A percentile compares a stretch with the other conserved stretches of the same genome.
Evolutionary conservation across 2,329 filamentous ascomycete species (phyloP).

Genomic region (Penicillium sumatraense): DNA sequence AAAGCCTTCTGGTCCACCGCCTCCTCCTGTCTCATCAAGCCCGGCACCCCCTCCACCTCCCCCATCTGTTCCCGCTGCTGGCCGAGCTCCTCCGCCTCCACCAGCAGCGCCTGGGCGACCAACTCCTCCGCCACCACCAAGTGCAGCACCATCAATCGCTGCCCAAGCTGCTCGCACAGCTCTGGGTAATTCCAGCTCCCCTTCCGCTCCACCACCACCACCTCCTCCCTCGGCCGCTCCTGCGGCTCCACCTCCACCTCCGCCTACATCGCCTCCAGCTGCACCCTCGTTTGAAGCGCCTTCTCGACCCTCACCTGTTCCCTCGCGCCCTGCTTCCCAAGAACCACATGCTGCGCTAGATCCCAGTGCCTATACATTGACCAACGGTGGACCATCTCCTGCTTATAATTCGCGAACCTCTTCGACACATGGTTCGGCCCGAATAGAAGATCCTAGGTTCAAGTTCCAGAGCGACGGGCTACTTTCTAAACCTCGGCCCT

Average conservation of each 20-base stretch:
- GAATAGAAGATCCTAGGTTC: constrained; percentile 80
- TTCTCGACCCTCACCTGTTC: constrained; percentile 50
- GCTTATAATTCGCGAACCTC: constrained; percentile 31
- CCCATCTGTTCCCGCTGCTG: constrained; percentile 45
- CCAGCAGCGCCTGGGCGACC: constrained; percentile 49
- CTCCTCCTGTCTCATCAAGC: constrained; percentile 45
- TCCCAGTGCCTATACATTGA: constrained; percentile 75
- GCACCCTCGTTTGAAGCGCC: constrained; percentile 47
- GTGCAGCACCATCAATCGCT: constrained; percentile 52
- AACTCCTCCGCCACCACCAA: constrained; percentile 36
- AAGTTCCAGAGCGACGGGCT: constrained; percentile 82
- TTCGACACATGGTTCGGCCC: constrained; percentile 42
- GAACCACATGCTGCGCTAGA: constrained; percentile 69
- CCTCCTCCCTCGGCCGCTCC: constrained; percentile 52
- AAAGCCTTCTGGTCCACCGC: constrained; percentile 58
- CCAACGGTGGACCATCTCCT: constrained; percentile 58
- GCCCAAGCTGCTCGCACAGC: constrained; percentile 64
- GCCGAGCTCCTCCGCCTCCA: constrained; percentile 48
- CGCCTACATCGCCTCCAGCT: constrained; percentile 44
- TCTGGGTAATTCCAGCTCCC: constrained; percentile 53
- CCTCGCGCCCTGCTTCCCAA: constrained; percentile 38
- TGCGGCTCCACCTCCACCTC: constrained; percentile 44
- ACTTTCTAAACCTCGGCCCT: constrained; percentile 84
- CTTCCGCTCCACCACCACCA: constrained; percentile 52
- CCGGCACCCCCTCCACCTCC: constrained; percentile 50